Conservation (phyloP, 805 yeast genomes). For the Lipomyces spencermartinsiae region DNA sequence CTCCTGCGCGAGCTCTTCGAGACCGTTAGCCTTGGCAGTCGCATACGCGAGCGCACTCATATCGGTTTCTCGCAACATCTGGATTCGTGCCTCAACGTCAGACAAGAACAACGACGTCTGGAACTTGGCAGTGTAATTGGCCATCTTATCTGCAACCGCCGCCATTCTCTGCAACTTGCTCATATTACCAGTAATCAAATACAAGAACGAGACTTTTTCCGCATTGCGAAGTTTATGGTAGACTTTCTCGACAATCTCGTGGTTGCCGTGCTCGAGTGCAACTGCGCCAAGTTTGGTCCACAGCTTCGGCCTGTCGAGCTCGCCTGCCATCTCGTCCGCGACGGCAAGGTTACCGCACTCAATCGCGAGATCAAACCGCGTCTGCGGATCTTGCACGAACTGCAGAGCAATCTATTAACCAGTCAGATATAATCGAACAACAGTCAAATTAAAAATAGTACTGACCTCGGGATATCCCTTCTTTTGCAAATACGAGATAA, state of each 20-base stretch:
- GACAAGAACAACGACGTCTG: conserved; percentile 82
- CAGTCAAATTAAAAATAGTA: neutral
- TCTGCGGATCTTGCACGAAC: conserved; percentile 95
- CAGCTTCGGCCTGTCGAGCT: conserved; percentile 65
- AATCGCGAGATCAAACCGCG: conserved; percentile 92
- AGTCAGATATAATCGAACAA: neutral
- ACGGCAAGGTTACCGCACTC: conserved; percentile 88
- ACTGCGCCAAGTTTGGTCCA: conserved; percentile 88
- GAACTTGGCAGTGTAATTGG: conserved; percentile 77
- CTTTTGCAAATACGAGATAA: conserved; percentile 91
- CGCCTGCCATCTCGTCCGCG: conserved; percentile 88
- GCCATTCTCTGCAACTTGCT: conserved; percentile 83
- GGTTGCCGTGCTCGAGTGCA: conserved; percentile 89
- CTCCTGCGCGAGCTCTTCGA: conserved; percentile 73
- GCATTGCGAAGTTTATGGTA: conserved; percentile 86
- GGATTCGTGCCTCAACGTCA: conserved; percentile 75
- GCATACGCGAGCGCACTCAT: conserved; percentile 90
- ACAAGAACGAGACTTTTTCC: conserved; percentile 88
- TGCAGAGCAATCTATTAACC: conserved; percentile 73
- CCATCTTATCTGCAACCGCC: conserved; percentile 85
- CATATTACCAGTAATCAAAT: conserved; percentile 80
- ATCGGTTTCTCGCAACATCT: conserved; percentile 77
- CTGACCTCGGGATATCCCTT: conserved; percentile 86
- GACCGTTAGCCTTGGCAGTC: conserved; percentile 84
- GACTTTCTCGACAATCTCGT: conserved; percentile 80